Percentiles rank a stretch among this genome's conserved stretches.
Conservation (phyloP, 495 filamentous ascomycete species). For the Penicillium arizonense region DNA sequence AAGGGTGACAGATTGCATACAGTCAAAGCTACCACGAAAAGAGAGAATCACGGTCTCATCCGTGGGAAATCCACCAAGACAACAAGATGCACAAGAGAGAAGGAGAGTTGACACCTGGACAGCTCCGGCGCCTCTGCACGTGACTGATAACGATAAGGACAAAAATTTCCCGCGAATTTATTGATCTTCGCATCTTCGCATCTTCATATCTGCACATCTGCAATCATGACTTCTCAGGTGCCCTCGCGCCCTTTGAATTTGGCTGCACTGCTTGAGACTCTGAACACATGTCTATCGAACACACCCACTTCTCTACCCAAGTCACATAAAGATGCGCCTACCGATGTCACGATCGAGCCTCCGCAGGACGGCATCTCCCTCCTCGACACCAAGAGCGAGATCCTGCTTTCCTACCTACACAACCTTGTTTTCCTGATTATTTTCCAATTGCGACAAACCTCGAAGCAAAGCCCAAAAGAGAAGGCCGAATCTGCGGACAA, state of each 20-base stretch:
- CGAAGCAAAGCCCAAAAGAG: constrained; percentile 24
- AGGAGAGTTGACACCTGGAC: too few species aligned
- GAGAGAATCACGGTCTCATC: constrained; percentile 4
- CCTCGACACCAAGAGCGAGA: constrained; percentile 90
- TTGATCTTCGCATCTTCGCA: neutral
- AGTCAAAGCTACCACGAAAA: neutral
- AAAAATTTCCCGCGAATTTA: constrained; percentile 27
- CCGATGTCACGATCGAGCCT: constrained; percentile 51
- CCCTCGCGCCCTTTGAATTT: constrained; percentile 31
- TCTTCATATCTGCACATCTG: constrained; percentile 7
- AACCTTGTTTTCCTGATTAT: constrained; percentile 89
- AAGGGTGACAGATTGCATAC: neutral
- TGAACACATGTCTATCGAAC: constrained; percentile 61
- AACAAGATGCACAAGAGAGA: too few species aligned
- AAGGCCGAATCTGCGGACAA: constrained; percentile 22
- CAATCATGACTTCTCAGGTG: constrained; percentile 29
- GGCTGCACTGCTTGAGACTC: constrained; percentile 57
- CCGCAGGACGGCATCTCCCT: constrained; percentile 88
- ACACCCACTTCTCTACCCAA: constrained; percentile 62
- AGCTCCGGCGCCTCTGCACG: constrained; percentile 19
- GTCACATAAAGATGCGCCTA: constrained; percentile 28
- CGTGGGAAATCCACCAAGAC: neutral
- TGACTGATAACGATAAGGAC: constrained; percentile 34
- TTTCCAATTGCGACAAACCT: constrained; percentile 67
- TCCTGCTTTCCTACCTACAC: constrained; percentile 92